Evolutionary conservation across 345 rosid genomes (phyloP).

Genomic region (Citrus glauca): DNA sequence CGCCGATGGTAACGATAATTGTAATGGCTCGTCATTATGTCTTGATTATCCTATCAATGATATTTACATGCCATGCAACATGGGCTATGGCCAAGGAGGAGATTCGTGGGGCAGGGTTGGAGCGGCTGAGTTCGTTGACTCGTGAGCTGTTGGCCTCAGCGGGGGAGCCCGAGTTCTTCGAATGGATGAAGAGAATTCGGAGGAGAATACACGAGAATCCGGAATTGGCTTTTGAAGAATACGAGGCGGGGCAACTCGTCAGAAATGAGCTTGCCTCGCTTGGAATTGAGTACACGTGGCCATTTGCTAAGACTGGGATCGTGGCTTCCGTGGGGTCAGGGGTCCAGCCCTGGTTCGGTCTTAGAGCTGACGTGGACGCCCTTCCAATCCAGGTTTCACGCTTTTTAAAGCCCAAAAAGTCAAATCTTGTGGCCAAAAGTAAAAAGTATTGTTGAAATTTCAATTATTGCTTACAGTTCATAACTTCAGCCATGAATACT

Average conservation of each 20-base stretch:
- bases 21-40: neutral
- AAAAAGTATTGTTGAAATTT: no score
- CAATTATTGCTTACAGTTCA: no score
- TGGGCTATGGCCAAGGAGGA: neutral
- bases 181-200: slow-evolving; percentile 37
- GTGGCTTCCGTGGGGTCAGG: slow-evolving; percentile 48
- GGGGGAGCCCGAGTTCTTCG: slow-evolving; percentile 34
- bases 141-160: slow-evolving; percentile 30
- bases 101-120: neutral
- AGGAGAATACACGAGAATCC: slow-evolving; percentile 51
- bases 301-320: slow-evolving; percentile 46
- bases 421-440: no score
- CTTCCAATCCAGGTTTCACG: slow-evolving; percentile 42
- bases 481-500: no score
- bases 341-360: slow-evolving; percentile 42
- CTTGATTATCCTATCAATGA: neutral
- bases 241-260: slow-evolving; percentile 34
- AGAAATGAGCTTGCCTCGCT: slow-evolving; percentile 38
- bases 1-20: no score
- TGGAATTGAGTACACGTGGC: slow-evolving; percentile 45
- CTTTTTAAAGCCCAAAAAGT: neutral
- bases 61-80: neutral
- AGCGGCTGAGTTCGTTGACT: slow-evolving; percentile 16
- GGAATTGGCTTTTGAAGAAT: slow-evolving; percentile 44
- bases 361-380: slow-evolving; percentile 62